These are phyloP conservation scores for Colletotrichum sp. DNA, from an alignment of 2,329 filamentous ascomycete species.

Conservation along the genomic window DNA sequence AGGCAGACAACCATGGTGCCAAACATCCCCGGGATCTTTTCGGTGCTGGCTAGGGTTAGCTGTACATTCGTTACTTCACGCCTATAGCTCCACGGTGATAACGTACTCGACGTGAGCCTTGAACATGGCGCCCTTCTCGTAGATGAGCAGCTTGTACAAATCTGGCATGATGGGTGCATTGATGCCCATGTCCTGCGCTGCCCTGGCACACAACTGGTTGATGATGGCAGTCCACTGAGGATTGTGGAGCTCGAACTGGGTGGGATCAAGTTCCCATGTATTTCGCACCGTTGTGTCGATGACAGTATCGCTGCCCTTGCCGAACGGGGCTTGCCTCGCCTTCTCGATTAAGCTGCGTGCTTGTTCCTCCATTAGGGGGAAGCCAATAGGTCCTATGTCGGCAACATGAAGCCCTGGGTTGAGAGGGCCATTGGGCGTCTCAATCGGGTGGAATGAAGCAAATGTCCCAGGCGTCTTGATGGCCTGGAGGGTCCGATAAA, in stretches of 20 bases:
- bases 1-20: constrained; percentile 54
- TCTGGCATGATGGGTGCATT: constrained; percentile 32
- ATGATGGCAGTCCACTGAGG: constrained; percentile 35
- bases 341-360: constrained; percentile 28
- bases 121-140: constrained; percentile 54
- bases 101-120: constrained; percentile 46
- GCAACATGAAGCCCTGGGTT: constrained; percentile 18
- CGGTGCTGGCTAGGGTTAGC: constrained; percentile 32
- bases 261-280: constrained; percentile 44
- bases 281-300: constrained; percentile 45
- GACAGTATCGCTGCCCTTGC: constrained; percentile 41
- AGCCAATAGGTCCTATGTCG: constrained; percentile 23
- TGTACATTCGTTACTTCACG: fast-evolving
- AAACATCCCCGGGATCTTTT: constrained; percentile 52
- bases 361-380: constrained; percentile 28
- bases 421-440: background rate
- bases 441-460: constrained; percentile 4
- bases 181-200: constrained; percentile 36
- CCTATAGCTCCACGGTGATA: background rate
- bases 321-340: constrained; percentile 36
- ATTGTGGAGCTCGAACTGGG: constrained; percentile 39
- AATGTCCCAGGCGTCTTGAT: constrained; percentile 22
- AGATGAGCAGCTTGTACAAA: constrained; percentile 52
- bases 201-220: constrained; percentile 22
- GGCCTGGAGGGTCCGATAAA: background rate